Evolutionary conservation across 208 protist genomes (phyloP).

Genomic region (Leishmania major): DNA sequence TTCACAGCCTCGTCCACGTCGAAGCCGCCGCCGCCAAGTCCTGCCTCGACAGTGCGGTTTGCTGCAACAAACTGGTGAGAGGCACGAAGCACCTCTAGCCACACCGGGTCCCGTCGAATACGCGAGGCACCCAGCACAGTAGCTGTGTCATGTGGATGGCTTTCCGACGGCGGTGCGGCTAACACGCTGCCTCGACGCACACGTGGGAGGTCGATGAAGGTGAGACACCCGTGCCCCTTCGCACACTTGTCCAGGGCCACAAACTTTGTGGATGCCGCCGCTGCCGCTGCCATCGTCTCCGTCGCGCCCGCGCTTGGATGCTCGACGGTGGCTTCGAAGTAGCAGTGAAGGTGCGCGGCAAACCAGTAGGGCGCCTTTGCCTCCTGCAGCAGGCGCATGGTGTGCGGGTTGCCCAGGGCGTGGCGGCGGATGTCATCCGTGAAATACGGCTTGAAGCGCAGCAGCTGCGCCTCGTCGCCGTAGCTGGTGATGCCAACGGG

Average conservation of each 20-base stretch:
- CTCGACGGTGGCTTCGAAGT: conserved; percentile 76
- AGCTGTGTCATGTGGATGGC: not conserved
- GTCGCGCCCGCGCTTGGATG: conserved; percentile 17
- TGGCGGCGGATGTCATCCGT: conserved; percentile 76
- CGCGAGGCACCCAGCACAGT: conserved; percentile 21
- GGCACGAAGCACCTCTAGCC: conserved; percentile 59
- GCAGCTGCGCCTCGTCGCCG: conserved; percentile 75
- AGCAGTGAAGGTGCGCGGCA: conserved; percentile 88
- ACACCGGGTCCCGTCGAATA: conserved; percentile 64
- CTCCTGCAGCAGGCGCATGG: conserved; percentile 61
- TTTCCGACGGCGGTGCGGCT: not conserved
- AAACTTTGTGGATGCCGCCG: conserved; percentile 45
- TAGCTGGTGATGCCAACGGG: conserved; percentile 86
- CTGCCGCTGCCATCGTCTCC: not conserved
- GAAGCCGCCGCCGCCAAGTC: conserved; percentile 3
- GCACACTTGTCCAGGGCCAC: conserved; percentile 91
- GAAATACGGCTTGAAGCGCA: conserved; percentile 89
- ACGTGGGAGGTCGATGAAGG: conserved; percentile 73
- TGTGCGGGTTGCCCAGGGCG: conserved; percentile 86
- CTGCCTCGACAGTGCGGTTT: conserved; percentile 28
- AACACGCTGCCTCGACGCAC: not conserved
- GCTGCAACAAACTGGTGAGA: conserved; percentile 47
- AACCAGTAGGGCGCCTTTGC: conserved; percentile 80
- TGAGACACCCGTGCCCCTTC: conserved; percentile 74
- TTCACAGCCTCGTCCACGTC: conserved; percentile 6